phyloP scores from a whole-genome alignment of 495 filamentous ascomycete species.

The Aspergillus baeticus region DNA sequence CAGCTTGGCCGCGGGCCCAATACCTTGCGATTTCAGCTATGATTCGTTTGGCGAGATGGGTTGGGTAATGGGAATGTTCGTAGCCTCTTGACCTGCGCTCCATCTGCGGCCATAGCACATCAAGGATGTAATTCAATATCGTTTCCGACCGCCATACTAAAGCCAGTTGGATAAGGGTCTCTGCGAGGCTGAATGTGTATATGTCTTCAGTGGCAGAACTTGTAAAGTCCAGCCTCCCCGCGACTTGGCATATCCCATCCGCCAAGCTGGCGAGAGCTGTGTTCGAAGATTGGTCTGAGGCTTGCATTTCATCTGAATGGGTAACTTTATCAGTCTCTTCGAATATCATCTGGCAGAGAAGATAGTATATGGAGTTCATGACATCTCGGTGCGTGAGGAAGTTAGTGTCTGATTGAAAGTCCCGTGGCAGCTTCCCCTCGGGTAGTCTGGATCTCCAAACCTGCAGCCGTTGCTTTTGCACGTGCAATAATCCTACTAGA shows the following conservation, averaged over 20 bases:
- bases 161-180: slow-evolving; percentile 15
- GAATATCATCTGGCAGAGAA: slow-evolving; percentile 15
- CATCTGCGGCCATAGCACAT: slow-evolving; percentile 14
- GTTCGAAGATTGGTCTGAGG: background rate
- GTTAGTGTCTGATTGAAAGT: background rate
- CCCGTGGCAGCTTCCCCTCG: background rate
- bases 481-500: slow-evolving; percentile 13
- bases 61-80: slow-evolving; percentile 21
- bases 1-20: slow-evolving; percentile 5
- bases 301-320: background rate
- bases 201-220: slow-evolving; percentile 10
- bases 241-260: background rate
- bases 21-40: slow-evolving; percentile 8
- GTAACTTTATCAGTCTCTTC: background rate
- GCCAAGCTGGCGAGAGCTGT: background rate
- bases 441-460: slow-evolving; percentile 14
- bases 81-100: slow-evolving; percentile 13
- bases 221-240: background rate
- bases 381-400: slow-evolving; percentile 13
- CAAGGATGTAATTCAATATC: slow-evolving; percentile 11
- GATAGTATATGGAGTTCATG: slow-evolving; percentile 19
- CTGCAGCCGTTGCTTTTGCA: slow-evolving; percentile 12
- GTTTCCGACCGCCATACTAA: background rate
- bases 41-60: slow-evolving; percentile 17
- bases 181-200: slow-evolving; percentile 18